Conservation (phyloP, 495 filamentous ascomycete genomes). For the Aspergillus taichungensis region DNA sequence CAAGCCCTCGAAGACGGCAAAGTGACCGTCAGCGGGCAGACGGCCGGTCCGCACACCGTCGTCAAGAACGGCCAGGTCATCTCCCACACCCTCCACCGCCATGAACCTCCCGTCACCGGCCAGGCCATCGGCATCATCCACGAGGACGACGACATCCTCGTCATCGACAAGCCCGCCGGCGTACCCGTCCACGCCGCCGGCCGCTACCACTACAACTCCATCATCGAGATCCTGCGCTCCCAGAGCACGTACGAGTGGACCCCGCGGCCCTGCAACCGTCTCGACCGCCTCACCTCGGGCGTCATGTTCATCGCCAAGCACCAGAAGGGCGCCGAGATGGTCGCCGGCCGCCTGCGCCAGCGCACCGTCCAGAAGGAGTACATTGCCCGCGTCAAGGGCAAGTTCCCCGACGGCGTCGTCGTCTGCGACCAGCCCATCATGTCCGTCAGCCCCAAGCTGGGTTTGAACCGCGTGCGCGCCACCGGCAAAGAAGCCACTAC, state of each 20-base stretch:
- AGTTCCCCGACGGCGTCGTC: slow-evolving; percentile 73
- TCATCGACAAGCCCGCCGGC: slow-evolving; percentile 93
- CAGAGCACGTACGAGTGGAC: slow-evolving; percentile 61
- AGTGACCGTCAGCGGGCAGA: slow-evolving; percentile 65
- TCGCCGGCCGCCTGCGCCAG: slow-evolving; percentile 60
- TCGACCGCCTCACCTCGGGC: slow-evolving; percentile 90
- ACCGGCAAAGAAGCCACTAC: slow-evolving; percentile 85
- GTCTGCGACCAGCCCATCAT: slow-evolving; percentile 91
- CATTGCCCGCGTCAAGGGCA: slow-evolving; percentile 78
- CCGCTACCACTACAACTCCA: slow-evolving; percentile 87
- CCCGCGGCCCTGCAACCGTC: slow-evolving; percentile 80
- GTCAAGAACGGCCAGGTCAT: slow-evolving; percentile 79
- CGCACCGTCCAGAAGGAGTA: slow-evolving; percentile 90
- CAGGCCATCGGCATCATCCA: slow-evolving; percentile 72
- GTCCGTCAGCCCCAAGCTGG: slow-evolving; percentile 87
- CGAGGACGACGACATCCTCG: slow-evolving; percentile 84
- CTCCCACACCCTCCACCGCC: slow-evolving; percentile 88
- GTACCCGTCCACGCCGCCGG: slow-evolving; percentile 92
- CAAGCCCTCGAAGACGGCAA: slow-evolving; percentile 70
- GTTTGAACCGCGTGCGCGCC: slow-evolving; percentile 84
- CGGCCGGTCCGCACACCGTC: slow-evolving; percentile 43
- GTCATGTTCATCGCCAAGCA: slow-evolving; percentile 96
- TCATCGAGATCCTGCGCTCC: slow-evolving; percentile 85
- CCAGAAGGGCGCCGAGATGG: slow-evolving; percentile 64
- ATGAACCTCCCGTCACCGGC: slow-evolving; percentile 87